Conservation (phyloP, 805 yeast species). For the Tetrapisispora phaffii region DNA sequence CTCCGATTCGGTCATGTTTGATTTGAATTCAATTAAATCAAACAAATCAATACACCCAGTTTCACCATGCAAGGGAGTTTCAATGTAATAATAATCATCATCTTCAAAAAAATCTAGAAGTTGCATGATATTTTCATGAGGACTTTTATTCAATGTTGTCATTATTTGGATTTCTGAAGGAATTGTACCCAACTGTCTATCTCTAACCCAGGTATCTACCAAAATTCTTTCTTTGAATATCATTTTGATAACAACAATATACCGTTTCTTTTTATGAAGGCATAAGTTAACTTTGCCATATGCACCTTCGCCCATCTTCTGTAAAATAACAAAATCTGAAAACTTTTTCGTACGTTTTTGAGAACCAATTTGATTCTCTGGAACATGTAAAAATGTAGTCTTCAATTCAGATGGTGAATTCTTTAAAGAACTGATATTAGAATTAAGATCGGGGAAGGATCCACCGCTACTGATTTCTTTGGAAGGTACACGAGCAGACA, state of each 20-base stretch:
- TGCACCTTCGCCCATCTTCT: slow-evolving; percentile 91
- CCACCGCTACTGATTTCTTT: not conserved
- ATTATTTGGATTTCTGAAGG: slow-evolving; percentile 94
- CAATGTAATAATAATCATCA: slow-evolving; percentile 77
- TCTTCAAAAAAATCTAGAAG: slow-evolving; percentile 91
- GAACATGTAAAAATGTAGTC: slow-evolving; percentile 14
- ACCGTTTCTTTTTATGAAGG: slow-evolving; percentile 51
- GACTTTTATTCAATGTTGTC: slow-evolving; percentile 65
- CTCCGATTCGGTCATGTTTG: slow-evolving; percentile 71
- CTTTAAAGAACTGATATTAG: not conserved
- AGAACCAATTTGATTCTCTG: slow-evolving; percentile 43
- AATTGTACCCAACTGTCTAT: slow-evolving; percentile 79
- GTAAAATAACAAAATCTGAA: slow-evolving; percentile 57
- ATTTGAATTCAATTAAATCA: slow-evolving; percentile 80
- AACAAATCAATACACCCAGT: slow-evolving; percentile 84
- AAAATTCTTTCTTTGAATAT: slow-evolving; percentile 86
- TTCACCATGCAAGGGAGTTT: slow-evolving; percentile 86
- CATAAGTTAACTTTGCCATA: slow-evolving; percentile 89
- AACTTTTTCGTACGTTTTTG: slow-evolving; percentile 62
- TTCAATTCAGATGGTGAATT: slow-evolving; percentile 1
- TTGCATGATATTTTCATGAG: slow-evolving; percentile 81
- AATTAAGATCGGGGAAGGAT: not conserved
- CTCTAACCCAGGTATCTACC: slow-evolving; percentile 97
- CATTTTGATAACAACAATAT: slow-evolving; percentile 72
- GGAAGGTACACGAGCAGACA: not conserved